Base-by-base conservation (phyloP, 225 moss, liverwort and hornwort species). In the Pleurozium schreberi region DNA sequence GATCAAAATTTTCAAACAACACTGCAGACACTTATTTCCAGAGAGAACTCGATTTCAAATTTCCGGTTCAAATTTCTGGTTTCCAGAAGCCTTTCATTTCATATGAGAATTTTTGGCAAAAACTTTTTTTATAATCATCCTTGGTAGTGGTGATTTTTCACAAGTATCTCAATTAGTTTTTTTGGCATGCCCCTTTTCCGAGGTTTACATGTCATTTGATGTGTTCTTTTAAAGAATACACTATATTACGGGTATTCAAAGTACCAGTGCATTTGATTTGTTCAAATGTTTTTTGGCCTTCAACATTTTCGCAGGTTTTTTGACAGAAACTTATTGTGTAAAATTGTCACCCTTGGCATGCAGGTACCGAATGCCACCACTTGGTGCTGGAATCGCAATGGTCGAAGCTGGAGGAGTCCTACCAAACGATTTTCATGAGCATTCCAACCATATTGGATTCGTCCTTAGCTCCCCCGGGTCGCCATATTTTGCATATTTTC, bases 361-460 rank as follows among this genome's bases (percentile, higher is more conserved):
- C 88, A 88, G 96, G 92, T 52, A 98, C 97, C 28, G 98, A 98
- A 82, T 98, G 98, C 86, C 98, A 98, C 87, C 98, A 98, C 78
- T 92, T 98, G 64, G 88, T 97, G 25, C 95, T 98, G 40, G 97
- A 98, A 85, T 90, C 88, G 25, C 82, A 92, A 36, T 98, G 97
- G 97, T 93, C 96, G 80, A 97, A 93, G 70, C 80, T 98, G 66
- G 96, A 97, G 92, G 95, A 95, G 69, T 91, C 98, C 2, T 98
- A 97, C 84, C 92, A 94, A 52, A 97, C 97, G 6, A 96, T 98
- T 34, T 98, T 98, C 85, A 70, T 98, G 89, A 97, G 98, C 93
- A 98, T 98, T 71, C 98, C 98, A 18, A 98, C 97, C 45, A 78
- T 96, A 40, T 55, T 98, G 92, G 98, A 97, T 82, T 68, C 97